These are phyloP conservation scores for Ceratocystis variospora DNA, from an alignment of 2,329 filamentous ascomycete genomes.

Conservation along the genomic window DNA sequence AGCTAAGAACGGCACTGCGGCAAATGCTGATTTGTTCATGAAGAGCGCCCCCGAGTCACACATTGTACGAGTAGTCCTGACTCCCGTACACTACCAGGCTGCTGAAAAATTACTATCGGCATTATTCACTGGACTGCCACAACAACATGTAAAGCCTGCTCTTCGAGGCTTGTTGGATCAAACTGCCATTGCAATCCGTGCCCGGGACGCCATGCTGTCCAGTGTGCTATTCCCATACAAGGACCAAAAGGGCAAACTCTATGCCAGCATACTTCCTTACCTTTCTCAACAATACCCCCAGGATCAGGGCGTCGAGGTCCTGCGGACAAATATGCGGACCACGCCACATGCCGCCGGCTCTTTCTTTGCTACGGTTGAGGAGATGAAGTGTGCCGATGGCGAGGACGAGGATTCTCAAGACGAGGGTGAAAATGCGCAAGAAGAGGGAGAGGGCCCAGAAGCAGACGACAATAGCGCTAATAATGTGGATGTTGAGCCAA, in stretches of 20 bases:
- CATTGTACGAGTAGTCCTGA: conserved; percentile 24
- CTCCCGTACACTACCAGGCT: conserved; percentile 37
- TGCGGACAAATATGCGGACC: conserved; percentile 46
- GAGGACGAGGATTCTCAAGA: conserved; percentile 27
- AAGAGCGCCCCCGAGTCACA: conserved; percentile 24
- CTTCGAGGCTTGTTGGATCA: conserved; percentile 65
- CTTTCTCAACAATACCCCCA: conserved; percentile 51
- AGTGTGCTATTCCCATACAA: conserved; percentile 68
- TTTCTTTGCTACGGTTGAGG: conserved; percentile 22
- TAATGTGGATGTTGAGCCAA: background rate
- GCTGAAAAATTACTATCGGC: conserved; percentile 49
- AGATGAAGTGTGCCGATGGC: conserved; percentile 17
- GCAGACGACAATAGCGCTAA: background rate
- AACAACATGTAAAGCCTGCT: conserved; percentile 53
- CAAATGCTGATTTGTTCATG: conserved; percentile 63
- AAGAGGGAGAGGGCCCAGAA: conserved; percentile 24
- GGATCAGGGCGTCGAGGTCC: conserved; percentile 54
- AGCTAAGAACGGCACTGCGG: conserved; percentile 29
- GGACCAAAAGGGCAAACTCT: conserved; percentile 47
- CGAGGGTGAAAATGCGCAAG: conserved; percentile 26
- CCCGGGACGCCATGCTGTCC: conserved; percentile 61
- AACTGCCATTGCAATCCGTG: conserved; percentile 57
- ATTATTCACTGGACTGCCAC: conserved; percentile 49
- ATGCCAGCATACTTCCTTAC: conserved; percentile 68
- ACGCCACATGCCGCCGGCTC: conserved; percentile 23